phyloP scores from a whole-genome alignment of 2,329 filamentous ascomycete species.

The Passalora sequoiae region DNA sequence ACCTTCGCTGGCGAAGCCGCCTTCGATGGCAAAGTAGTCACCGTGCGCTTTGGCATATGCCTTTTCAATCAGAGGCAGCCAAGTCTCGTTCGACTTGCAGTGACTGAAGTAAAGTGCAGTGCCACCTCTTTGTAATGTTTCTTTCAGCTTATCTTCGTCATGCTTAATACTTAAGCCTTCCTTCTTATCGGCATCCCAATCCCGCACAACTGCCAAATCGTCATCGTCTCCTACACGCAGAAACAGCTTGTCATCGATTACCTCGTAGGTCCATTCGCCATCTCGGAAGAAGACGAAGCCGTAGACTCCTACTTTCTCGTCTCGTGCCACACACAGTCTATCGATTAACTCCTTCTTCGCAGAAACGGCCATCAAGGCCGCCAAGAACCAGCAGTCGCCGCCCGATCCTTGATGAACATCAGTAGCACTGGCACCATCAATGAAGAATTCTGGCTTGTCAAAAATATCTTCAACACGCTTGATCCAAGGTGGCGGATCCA shows the following conservation, averaged over 20 bases:
- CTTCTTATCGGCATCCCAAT: conserved; percentile 26
- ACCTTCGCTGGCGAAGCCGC: conserved; percentile 63
- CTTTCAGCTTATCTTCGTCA: conserved; percentile 46
- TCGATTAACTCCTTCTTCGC: conserved; percentile 74
- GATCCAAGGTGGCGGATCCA: conserved; percentile 30
- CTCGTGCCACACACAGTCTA: conserved; percentile 64
- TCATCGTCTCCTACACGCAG: conserved; percentile 78
- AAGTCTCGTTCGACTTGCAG: conserved; percentile 73
- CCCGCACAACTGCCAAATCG: conserved; percentile 48
- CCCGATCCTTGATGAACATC: conserved; percentile 74
- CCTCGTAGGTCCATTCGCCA: conserved; percentile 86
- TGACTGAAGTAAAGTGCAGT: conserved; percentile 74
- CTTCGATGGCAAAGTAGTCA: conserved; percentile 69
- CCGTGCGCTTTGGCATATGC: conserved; percentile 81
- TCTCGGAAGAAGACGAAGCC: conserved; percentile 81
- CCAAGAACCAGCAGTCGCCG: conserved; percentile 84
- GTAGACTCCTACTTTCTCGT: conserved; percentile 72
- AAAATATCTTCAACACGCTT: conserved; percentile 34
- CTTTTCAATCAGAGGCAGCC: conserved; percentile 75
- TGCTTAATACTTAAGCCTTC: conserved; percentile 23
- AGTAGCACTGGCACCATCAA: conserved; percentile 66
- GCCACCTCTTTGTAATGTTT: conserved; percentile 65
- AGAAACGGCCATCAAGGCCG: conserved; percentile 69
- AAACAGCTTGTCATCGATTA: conserved; percentile 87
- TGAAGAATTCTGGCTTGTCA: conserved; percentile 55